Conservation (phyloP, 2,329 filamentous ascomycete genomes). For the Pseudomassariella vexata region DNA sequence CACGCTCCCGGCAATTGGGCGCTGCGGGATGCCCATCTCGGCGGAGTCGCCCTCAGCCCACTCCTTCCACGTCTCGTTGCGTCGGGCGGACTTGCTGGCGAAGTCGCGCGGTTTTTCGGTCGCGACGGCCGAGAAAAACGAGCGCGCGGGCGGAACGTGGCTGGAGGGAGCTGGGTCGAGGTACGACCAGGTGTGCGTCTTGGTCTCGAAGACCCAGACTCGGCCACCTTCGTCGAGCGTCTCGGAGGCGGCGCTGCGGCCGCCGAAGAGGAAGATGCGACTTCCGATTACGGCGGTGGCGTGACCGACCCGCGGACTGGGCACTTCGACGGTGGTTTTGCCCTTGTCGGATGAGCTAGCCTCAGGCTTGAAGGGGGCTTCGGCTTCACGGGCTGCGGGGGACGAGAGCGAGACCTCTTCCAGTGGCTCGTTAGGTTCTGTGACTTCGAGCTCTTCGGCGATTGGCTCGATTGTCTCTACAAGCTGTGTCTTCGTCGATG, state of each 20-base stretch:
- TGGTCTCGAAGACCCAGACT: constrained; percentile 71
- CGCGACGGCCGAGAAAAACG: constrained; percentile 61
- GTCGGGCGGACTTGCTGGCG: constrained; percentile 23
- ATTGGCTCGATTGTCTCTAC: constrained; percentile 29
- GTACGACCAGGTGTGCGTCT: constrained; percentile 56
- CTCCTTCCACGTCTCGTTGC: constrained; percentile 44
- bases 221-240: constrained; percentile 69
- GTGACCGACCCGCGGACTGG: constrained; percentile 66
- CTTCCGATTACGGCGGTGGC: constrained; percentile 62
- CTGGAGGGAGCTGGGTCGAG: constrained; percentile 49
- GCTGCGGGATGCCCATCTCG: constrained; percentile 52
- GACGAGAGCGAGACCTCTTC: constrained; percentile 35
- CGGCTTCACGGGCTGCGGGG: constrained; percentile 17
- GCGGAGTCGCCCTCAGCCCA: constrained; percentile 51
- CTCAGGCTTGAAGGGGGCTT: constrained; percentile 9
- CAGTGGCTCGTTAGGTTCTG: constrained; percentile 46
- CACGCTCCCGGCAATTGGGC: constrained; percentile 51
- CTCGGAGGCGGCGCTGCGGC: constrained; percentile 65
- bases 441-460: constrained; percentile 44
- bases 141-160: constrained; percentile 57
- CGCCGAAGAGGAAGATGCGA: constrained; percentile 76
- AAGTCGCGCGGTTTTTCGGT: constrained; percentile 52
- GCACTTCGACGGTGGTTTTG: constrained; percentile 42
- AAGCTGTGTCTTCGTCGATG: constrained; percentile 25
- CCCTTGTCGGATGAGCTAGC: constrained; percentile 14